Evolutionary conservation across 2,329 filamentous ascomycete species (phyloP).

Genomic region (Fusarium sp.): DNA sequence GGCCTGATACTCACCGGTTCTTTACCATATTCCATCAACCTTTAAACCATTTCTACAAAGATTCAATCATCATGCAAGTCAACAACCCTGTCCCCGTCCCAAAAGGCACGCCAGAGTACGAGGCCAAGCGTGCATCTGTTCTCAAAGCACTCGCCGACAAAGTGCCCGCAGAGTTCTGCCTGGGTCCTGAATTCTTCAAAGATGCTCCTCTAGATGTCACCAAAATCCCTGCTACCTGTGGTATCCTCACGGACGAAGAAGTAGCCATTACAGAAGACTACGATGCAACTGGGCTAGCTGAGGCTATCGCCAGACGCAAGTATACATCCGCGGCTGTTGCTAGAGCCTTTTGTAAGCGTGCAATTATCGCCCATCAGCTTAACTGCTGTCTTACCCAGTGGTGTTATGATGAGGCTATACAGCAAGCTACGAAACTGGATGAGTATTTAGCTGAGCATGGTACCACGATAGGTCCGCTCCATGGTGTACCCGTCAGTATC

Average conservation of each 20-base stretch:
- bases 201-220: not conserved
- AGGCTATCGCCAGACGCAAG: not conserved
- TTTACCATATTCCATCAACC: not conserved
- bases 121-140: not conserved
- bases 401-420: not conserved
- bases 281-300: not conserved
- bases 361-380: not conserved
- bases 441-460: not conserved
- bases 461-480: not conserved
- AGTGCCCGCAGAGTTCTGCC: not conserved
- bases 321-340: not conserved
- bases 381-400: not conserved
- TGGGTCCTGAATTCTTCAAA: not conserved
- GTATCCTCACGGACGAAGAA: not conserved
- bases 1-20: rapidly evolving
- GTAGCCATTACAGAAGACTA: not conserved
- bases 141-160: not conserved
- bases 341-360: not conserved
- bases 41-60: not conserved
- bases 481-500: not conserved
- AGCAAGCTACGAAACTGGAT: not conserved
- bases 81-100: not conserved
- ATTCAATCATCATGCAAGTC: not conserved
- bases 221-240: not conserved
- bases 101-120: not conserved